Evolutionary conservation across 106 monocot genomes (phyloP).

Genomic region (Ottelia alismoides): DNA sequence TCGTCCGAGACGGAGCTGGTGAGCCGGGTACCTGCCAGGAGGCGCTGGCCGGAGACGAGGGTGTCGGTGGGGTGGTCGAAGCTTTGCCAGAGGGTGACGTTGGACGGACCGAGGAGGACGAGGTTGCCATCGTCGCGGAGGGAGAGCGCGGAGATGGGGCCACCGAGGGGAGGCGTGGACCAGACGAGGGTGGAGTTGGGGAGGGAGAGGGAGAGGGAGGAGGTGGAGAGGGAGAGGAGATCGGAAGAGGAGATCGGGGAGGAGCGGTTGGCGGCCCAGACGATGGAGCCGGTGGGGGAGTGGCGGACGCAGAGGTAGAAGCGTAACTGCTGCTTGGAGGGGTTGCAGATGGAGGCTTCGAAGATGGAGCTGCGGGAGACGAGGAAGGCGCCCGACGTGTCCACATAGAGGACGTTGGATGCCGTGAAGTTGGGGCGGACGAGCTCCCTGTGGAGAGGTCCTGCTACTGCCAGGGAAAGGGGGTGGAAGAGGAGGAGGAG

Average conservation of each 20-base stretch:
- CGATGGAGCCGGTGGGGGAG: constrained; percentile 12
- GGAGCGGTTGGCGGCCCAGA: constrained; percentile 61
- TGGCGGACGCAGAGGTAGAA: constrained; percentile 45
- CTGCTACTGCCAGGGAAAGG: constrained; percentile 4
- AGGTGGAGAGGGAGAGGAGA: constrained; percentile 26
- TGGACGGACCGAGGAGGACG: constrained; percentile 35
- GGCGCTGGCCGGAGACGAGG: constrained; percentile 45
- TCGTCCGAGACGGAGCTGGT: constrained; percentile 20
- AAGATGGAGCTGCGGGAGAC: constrained; percentile 24
- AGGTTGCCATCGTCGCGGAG: constrained; percentile 80
- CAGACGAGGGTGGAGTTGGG: constrained; percentile 19
- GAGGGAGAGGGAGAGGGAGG: constrained; percentile 32
- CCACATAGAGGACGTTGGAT: constrained; percentile 35
- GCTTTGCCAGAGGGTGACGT: constrained; percentile 73
- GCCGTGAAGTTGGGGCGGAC: constrained; percentile 40
- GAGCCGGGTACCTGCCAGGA: constrained; percentile 25
- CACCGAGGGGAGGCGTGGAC: constrained; percentile 39
- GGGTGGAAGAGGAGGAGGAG: constrained; percentile 18
- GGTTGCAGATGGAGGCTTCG: constrained; percentile 20
- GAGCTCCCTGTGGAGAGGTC: constrained; percentile 21
- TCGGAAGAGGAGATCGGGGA: constrained; percentile 20
- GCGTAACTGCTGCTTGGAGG: constrained; percentile 10
- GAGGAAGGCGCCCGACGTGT: constrained; percentile 43
- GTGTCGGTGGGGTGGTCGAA: constrained; percentile 72
- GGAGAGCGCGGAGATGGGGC: constrained; percentile 24